Evolutionary conservation across 345 rosid species (phyloP), one percentile per base, ranked within the genome.

Genomic region (Eucalyptus decipiens): DNA sequence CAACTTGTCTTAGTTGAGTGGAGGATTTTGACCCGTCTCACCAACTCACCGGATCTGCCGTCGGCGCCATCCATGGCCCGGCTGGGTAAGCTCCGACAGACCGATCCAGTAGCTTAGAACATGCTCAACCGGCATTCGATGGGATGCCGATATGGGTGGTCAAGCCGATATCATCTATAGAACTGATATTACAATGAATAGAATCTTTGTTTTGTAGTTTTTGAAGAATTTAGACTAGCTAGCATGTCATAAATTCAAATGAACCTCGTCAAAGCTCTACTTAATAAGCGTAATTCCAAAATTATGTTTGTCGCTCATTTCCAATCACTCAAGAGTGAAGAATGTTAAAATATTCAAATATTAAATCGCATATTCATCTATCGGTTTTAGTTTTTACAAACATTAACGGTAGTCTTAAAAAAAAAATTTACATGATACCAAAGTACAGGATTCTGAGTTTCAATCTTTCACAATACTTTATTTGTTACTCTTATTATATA

Each of bases 341-440:
- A 76, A 11, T 2, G 1, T 76, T 21, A 21, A 40, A 76, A 21
- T 11, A 11, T 37, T 76, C 15, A 76, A 40, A 21, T 76, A 40
- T 1, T 40, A 11, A 37, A 76, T 4, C 1, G 4, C 8, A 19
- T 13, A 5, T 40, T 37, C 15, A 11, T 21, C 2, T 3, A 37
- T 11, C 2, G 9, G 1, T 21, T 40, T 76, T 37, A 37, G 28
- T 11, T 76, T 19, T 40, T 40, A 5, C 28, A 40, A 34, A 17
- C 14, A 9, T 5, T 18, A 8, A 19, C 4, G 0, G 0, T 69
- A 11, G 1, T 34, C 24, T 18, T 30, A 3, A 24, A 60, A 60
- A 69, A 17, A 8, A 18, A 32, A 17, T 3, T 15, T 69, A 69
- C 13, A 9, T 8, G 3, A 11, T 4, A 76, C 1, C 1, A 72